phyloP scores from a whole-genome alignment of 1,284 basidiomycete species.

The Leccinum ponderosum region DNA sequence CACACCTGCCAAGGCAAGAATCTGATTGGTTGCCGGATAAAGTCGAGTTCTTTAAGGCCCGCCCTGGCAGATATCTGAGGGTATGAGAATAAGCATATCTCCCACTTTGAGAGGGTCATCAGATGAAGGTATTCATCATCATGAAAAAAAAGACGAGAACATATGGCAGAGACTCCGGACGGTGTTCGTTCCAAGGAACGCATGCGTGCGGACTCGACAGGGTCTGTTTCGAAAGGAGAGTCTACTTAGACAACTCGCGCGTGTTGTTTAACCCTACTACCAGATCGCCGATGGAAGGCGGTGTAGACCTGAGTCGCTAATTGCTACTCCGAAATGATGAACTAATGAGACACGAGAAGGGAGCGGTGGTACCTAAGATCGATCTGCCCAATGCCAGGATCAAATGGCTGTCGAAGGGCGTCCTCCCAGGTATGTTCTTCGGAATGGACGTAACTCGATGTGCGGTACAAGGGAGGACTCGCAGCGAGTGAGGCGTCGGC shows the following conservation, averaged over 20 bases:
- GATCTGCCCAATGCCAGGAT: slow-evolving; percentile 33
- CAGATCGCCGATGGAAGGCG: slow-evolving; percentile 27
- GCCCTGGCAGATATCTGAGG: slow-evolving; percentile 58
- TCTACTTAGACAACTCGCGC: slow-evolving; percentile 31
- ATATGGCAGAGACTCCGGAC: slow-evolving; percentile 30
- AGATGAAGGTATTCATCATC: not conserved
- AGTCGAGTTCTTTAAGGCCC: slow-evolving; percentile 59
- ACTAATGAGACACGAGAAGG: not conserved
- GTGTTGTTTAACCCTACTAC: slow-evolving; percentile 30
- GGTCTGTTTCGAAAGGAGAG: slow-evolving; percentile 16
- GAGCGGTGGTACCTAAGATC: slow-evolving; percentile 31
- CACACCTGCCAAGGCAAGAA: slow-evolving; percentile 69
- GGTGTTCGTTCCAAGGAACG: slow-evolving; percentile 34
- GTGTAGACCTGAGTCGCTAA: slow-evolving; percentile 27
- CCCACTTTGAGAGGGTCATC: slow-evolving; percentile 21
- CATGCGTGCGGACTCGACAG: slow-evolving; percentile 9
- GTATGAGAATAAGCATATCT: slow-evolving; percentile 58
- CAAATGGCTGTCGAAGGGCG: slow-evolving; percentile 27
- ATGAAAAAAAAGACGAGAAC: too few species aligned
- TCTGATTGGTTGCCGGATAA: slow-evolving; percentile 58
- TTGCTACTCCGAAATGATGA: slow-evolving; percentile 22
- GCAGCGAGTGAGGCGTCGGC: slow-evolving; percentile 2
- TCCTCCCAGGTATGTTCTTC: slow-evolving; percentile 33
- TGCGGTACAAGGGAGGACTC: slow-evolving; percentile 19
- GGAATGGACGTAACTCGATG: slow-evolving; percentile 21